phyloP scores from a whole-genome alignment of 202 grass and related monocot genomes.

The Tripidium arundinaceum region DNA sequence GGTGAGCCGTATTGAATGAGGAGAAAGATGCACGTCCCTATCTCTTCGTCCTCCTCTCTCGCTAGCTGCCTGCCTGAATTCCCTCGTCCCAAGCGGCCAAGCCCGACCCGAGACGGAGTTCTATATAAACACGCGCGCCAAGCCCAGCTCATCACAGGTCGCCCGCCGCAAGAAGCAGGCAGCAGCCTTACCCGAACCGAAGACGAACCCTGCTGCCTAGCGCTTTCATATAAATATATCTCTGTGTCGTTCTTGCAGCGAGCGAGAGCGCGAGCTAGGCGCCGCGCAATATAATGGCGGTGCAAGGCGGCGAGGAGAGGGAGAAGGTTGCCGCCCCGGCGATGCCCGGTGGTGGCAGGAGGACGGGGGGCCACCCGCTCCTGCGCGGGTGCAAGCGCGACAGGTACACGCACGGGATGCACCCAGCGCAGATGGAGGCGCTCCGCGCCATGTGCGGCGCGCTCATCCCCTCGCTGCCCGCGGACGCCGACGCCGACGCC shows the following conservation, averaged over 20 bases:
- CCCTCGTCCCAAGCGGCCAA: neutral
- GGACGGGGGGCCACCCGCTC: slow-evolving; percentile 45
- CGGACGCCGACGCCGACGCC: neutral
- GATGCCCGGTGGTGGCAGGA: neutral
- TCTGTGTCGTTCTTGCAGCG: neutral
- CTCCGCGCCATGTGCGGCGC: slow-evolving; percentile 73
- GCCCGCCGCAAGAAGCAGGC: neutral
- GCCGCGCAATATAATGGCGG: slow-evolving; percentile 14
- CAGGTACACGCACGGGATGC: slow-evolving; percentile 58
- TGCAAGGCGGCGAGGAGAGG: slow-evolving; percentile 10
- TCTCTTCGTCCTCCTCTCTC: neutral
- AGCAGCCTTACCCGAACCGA: neutral
- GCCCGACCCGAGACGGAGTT: neutral
- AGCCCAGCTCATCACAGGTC: neutral
- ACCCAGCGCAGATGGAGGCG: slow-evolving; percentile 54
- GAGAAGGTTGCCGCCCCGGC: neutral
- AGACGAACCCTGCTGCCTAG: neutral
- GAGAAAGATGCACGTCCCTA: neutral
- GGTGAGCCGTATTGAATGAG: slow-evolving; percentile 16
- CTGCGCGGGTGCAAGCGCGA: slow-evolving; percentile 51
- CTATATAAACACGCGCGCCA: slow-evolving; percentile 33
- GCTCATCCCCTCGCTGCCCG: slow-evolving; percentile 58
- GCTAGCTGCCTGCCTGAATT: too few species aligned
- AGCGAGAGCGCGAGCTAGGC: neutral
- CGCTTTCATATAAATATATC: neutral